Evolutionary conservation across 129 eudicot genomes (phyloP), one percentile per base, ranked within the genome.

Genomic region (Cynara cardunculus): DNA sequence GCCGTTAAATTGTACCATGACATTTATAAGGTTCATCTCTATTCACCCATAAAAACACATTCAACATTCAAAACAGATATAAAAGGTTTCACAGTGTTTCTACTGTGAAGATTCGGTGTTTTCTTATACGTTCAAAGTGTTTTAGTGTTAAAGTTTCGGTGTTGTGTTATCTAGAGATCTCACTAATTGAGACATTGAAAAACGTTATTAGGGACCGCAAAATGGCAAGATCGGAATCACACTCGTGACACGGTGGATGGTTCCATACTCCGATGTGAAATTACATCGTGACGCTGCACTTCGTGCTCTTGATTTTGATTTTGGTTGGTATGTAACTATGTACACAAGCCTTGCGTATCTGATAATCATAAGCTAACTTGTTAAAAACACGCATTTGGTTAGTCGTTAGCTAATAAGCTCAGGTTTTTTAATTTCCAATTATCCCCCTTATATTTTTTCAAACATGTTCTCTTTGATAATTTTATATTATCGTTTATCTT

Each of bases 261-360:
- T 84, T 18, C 94, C 97, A 0, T 81, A 73, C 70, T 84, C 90
- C 0, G 74, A 86, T 3, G 78, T 71, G n/a, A 62, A 56, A 34
- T 67, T 82, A 66, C 68, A 91, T 74, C 76, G 62, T 9, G 78
- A 72, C 26, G 97, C 97, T 18, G 85, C 93, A n/a, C 16, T 69
- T 49, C 84, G 93, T 32, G 86, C 87, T 59, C 87, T 85, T 9
- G 92, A 88, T 85, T 91, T 91, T 66, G 82, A 74, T 13, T 71
- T 91, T 21, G 91, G 90, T 65, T 89, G 97, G 97, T 91, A 78
- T 49, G 78, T 78, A 53, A 94, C 94, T 91, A 78, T 49, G 78
- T 78, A 53, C 5, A 1, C 25, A n/a, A 56, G 2, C n/a, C 2
- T n/a, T n/a, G n/a, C 10, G 6, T 0, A 56, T 56, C 22, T n/a